Evolutionary conservation across 2,329 filamentous ascomycete genomes (phyloP), one percentile per base, ranked within the genome.

Genomic region (Phaeosphaeriaceae sp.): DNA sequence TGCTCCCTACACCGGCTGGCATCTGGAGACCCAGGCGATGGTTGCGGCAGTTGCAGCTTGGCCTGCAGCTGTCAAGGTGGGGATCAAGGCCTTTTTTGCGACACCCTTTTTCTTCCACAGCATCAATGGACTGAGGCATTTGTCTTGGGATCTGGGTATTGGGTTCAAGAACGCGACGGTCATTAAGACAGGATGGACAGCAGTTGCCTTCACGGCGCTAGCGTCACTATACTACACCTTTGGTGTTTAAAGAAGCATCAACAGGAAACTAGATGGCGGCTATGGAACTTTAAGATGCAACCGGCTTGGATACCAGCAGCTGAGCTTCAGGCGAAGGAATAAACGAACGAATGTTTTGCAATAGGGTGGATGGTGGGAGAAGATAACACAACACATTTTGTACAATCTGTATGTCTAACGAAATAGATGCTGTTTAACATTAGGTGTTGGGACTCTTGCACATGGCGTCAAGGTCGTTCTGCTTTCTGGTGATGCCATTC

Each of bases 1-100:
- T 58, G 87, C 91, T 0, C 92, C 92, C 4, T 76, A 88, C 35
- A 75, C 90, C 46, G 92, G 87, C 58, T 87, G 83, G 82, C 84
- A 89, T 68, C 73, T 90, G 43, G 86, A 88, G 72, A 83, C 79
- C 21, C 82, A 82, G 17, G 82, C 79, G 17, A 72, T 90, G 65
- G 86, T 85, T 6, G 85, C 85, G 28, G 79, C 82, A 18, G 86
- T 90, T 67, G 87, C 80, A 6, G 77, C 81, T 35, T 82, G 85
- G 72, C 85, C 86, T 1, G 53, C 84, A 8, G 74, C 77, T 13
- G 77, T 79, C 21, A 87, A 90, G 77, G 63, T 87, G 17, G 61
- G 71, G 15, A 67, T 85, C 17, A 90, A 90, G 77, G 73, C 80
- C 34, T 67, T 76, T 26, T 62, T 87, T 34, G 85, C 85, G 13